These are phyloP conservation scores for Leishmania mexicana DNA, from an alignment of 208 protist species.

Conservation along the genomic window DNA sequence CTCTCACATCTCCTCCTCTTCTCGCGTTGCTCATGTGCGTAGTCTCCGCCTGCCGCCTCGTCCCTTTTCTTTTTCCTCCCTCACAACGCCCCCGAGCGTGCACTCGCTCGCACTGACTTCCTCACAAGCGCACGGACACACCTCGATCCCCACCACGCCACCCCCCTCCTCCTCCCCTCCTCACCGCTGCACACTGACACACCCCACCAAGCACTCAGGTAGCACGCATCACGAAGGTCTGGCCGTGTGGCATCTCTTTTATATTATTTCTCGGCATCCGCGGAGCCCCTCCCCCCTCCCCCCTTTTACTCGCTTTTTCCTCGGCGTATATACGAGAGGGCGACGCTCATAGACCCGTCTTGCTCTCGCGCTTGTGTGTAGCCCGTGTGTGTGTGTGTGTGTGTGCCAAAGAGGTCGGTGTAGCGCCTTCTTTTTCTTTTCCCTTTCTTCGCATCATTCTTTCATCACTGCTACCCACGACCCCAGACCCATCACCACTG, in stretches of 20 bases:
- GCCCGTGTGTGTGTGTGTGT: no score
- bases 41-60: not conserved
- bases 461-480: not conserved
- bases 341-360: not conserved
- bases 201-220: not conserved
- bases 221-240: not conserved
- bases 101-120: not conserved
- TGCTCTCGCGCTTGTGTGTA: not conserved
- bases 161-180: no score
- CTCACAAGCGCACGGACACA: not conserved
- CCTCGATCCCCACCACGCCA: no score
- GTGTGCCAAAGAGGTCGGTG: no score
- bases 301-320: not conserved
- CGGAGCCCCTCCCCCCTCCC: not conserved
- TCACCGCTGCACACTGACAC: no score
- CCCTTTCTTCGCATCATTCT: not conserved
- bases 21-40: not conserved
- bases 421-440: no score
- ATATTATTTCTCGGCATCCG: conserved; percentile 2
- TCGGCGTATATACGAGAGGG: not conserved
- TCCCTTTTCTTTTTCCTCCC: not conserved
- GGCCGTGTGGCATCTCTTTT: not conserved
- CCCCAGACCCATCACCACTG: no score
- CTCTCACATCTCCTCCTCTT: not conserved
- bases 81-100: not conserved